phyloP scores from a whole-genome alignment of 2,329 filamentous ascomycete species.

The Xylariaceae sp. region DNA sequence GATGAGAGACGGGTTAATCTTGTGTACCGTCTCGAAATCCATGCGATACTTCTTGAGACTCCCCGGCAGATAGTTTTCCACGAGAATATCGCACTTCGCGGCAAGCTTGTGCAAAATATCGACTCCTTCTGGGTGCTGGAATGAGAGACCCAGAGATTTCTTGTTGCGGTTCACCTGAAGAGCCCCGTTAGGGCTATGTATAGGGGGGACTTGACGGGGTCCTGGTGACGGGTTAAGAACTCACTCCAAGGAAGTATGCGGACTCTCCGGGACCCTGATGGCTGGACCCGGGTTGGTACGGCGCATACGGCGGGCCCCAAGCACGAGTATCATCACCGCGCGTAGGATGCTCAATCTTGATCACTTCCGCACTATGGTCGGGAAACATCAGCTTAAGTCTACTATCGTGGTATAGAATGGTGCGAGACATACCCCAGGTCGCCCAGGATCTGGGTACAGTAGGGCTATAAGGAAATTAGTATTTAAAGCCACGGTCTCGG shows the following conservation, averaged over 20 bases:
- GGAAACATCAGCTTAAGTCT: constrained; percentile 26
- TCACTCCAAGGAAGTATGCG: constrained; percentile 86
- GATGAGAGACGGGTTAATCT: constrained; percentile 79
- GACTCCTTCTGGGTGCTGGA: constrained; percentile 77
- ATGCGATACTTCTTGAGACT: constrained; percentile 84
- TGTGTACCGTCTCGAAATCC: constrained; percentile 74
- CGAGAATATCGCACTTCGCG: constrained; percentile 81
- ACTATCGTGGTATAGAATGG: neutral
- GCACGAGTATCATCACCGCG: constrained; percentile 90
- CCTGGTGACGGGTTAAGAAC: constrained; percentile 19
- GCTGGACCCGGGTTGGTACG: constrained; percentile 58
- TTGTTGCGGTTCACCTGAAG: constrained; percentile 90
- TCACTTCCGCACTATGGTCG: constrained; percentile 68
- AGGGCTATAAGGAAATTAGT: constrained; percentile 58
- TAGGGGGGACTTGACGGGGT: neutral
- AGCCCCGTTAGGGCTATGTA: constrained; percentile 8
- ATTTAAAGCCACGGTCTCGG: constrained; percentile 12
- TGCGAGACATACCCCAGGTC: constrained; percentile 77
- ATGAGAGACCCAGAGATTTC: constrained; percentile 86
- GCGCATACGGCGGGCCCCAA: constrained; percentile 92
- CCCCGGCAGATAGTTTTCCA: constrained; percentile 94
- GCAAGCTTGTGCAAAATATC: constrained; percentile 81
- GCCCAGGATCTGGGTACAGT: constrained; percentile 93
- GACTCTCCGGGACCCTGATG: constrained; percentile 75
- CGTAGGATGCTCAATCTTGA: constrained; percentile 92